Evolutionary conservation across 768 basidiomycete species (phyloP).

Genomic region (Amanita thiersii): DNA sequence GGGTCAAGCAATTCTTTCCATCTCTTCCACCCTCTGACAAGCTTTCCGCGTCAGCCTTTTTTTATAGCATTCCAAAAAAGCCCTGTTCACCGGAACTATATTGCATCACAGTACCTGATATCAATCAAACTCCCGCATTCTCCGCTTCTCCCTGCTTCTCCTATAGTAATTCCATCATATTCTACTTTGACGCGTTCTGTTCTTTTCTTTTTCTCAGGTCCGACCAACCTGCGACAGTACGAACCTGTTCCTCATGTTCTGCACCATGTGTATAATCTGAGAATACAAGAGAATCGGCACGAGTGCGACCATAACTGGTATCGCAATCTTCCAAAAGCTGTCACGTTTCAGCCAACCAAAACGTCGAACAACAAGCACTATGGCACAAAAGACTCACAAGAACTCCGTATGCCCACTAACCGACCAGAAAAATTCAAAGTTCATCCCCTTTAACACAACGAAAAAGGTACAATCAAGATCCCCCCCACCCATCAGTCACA

Average conservation of each 20-base stretch:
- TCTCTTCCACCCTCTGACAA: too few relatives aligned
- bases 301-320: slow-evolving; percentile 53
- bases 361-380: neutral
- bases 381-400: slow-evolving; percentile 27
- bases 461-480: slow-evolving; percentile 1
- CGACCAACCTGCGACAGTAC: neutral
- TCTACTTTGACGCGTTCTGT: too few relatives aligned
- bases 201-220: too few relatives aligned
- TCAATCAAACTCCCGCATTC: too few relatives aligned
- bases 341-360: neutral
- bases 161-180: too few relatives aligned
- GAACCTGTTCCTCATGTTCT: slow-evolving; percentile 38
- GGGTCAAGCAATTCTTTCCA: too few relatives aligned
- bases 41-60: too few relatives aligned
- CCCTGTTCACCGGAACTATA: too few relatives aligned
- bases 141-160: too few relatives aligned
- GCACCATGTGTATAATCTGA: slow-evolving; percentile 39
- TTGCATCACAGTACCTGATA: too few relatives aligned
- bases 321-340: slow-evolving; percentile 66
- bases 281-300: slow-evolving; percentile 47
- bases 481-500: neutral
- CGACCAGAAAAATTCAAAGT: slow-evolving; percentile 49
- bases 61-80: too few relatives aligned
- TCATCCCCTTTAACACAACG: slow-evolving; percentile 75
- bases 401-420: slow-evolving; percentile 33